A percentile compares a stretch with the other conserved stretches of the same genome.
These are phyloP conservation scores for Aspergillus tanneri DNA, from an alignment of 2,329 filamentous ascomycete species.

Conservation along the genomic window DNA sequence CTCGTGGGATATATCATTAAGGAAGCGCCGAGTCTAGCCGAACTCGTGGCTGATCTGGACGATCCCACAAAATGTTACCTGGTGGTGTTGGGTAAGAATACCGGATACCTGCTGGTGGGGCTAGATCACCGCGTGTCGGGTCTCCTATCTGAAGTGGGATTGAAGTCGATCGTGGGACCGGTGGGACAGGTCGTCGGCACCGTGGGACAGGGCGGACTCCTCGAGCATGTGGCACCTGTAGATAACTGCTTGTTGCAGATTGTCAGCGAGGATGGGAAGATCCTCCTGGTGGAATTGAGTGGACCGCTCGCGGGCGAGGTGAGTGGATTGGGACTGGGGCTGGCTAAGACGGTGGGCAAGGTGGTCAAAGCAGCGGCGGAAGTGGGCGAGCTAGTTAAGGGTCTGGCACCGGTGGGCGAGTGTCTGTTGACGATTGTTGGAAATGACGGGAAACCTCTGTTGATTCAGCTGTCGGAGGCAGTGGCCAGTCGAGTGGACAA, in stretches of 20 bases:
- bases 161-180: constrained; percentile 13
- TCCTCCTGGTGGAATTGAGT: constrained; percentile 24
- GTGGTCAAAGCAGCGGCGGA: constrained; percentile 19
- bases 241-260: constrained; percentile 13
- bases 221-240: constrained; percentile 12
- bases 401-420: constrained; percentile 20
- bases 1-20: constrained; percentile 30
- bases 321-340: constrained; percentile 15
- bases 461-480: constrained; percentile 24
- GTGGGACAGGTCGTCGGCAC: constrained; percentile 17
- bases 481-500: constrained; percentile 23
- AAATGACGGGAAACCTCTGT: constrained; percentile 21
- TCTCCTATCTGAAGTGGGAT: constrained; percentile 11
- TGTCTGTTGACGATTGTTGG: constrained; percentile 26
- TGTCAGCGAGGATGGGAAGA: constrained; percentile 11
- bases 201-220: constrained; percentile 9
- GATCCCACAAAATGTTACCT: constrained; percentile 21
- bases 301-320: constrained; percentile 19
- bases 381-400: constrained; percentile 21
- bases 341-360: constrained; percentile 18
- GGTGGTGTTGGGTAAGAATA: constrained; percentile 20
- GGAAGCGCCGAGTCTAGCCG: constrained; percentile 27
- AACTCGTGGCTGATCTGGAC: constrained; percentile 26
- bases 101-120: constrained; percentile 9
- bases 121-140: constrained; percentile 13